These are phyloP conservation scores for Pseudofabraea citricarpa DNA, from an alignment of 2,329 filamentous ascomycete genomes.

Conservation along the genomic window DNA sequence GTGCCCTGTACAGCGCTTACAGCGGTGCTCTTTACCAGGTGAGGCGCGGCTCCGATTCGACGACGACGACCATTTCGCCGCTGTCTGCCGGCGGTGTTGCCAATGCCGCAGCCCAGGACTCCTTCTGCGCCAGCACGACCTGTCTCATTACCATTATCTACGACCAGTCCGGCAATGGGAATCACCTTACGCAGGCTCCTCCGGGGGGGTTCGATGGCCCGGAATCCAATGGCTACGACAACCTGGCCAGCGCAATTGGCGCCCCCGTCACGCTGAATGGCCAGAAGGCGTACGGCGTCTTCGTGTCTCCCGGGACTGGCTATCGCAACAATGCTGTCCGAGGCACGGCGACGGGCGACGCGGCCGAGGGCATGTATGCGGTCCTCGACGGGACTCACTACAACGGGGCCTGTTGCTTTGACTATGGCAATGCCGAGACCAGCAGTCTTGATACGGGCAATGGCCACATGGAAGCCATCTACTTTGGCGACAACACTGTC, in stretches of 20 bases:
- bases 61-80: constrained; percentile 34
- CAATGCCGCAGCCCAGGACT: constrained; percentile 54
- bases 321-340: constrained; percentile 54
- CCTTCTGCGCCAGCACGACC: constrained; percentile 55
- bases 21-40: constrained; percentile 54
- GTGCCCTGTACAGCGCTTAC: constrained; percentile 52
- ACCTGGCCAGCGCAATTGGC: constrained; percentile 52
- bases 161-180: constrained; percentile 58
- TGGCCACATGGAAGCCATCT: constrained; percentile 66
- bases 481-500: constrained; percentile 49
- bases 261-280: constrained; percentile 58
- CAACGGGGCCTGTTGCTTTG: constrained; percentile 52
- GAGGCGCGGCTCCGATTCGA: constrained; percentile 44
- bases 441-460: constrained; percentile 49
- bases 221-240: constrained; percentile 51
- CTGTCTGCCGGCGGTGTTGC: constrained; percentile 56
- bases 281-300: constrained; percentile 59
- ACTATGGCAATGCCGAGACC: constrained; percentile 54
- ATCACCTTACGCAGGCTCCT: constrained; percentile 59
- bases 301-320: constrained; percentile 54
- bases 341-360: constrained; percentile 50
- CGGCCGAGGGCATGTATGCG: constrained; percentile 54
- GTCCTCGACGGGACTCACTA: constrained; percentile 56
- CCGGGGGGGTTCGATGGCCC: constrained; percentile 53
- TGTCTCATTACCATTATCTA: constrained; percentile 62